phyloP scores from a whole-genome alignment of 2,329 filamentous ascomycete genomes.

The Podosphaera fusca region DNA sequence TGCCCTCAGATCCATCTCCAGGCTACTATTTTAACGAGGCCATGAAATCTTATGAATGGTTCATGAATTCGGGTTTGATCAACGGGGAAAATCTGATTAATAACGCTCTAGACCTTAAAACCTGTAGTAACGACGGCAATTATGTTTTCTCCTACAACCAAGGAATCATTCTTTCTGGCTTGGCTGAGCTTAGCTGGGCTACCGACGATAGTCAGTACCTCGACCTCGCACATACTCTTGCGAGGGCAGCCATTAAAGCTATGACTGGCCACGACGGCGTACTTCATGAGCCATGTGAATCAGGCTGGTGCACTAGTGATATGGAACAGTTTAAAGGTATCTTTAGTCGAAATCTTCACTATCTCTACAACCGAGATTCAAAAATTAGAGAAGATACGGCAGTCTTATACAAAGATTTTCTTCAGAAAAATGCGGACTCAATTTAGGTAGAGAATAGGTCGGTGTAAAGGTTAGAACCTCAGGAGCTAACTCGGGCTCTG shows the following conservation, averaged over 20 bases:
- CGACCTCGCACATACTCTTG: constrained; percentile 28
- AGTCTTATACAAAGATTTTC: constrained; percentile 26
- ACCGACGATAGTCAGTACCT: constrained; percentile 15
- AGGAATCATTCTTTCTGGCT: constrained; percentile 33
- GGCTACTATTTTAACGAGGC: constrained; percentile 25
- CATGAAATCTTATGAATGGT: constrained; percentile 24
- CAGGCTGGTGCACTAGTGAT: constrained; percentile 21
- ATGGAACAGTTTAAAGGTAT: constrained; percentile 19
- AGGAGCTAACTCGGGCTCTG: too few relatives aligned
- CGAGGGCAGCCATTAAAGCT: constrained; percentile 25
- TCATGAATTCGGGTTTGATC: constrained; percentile 23
- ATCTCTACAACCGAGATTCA: constrained; percentile 23
- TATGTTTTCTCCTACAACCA: constrained; percentile 33
- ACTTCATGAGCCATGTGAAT: constrained; percentile 31
- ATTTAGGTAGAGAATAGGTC: constrained; percentile 41
- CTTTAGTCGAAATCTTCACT: constrained; percentile 29
- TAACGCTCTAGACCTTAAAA: constrained; percentile 23
- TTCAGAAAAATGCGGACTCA: constrained; percentile 36
- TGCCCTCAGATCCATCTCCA: constrained; percentile 23
- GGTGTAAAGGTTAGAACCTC: too few relatives aligned
- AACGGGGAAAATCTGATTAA: constrained; percentile 26
- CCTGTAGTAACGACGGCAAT: constrained; percentile 25
- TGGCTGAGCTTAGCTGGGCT: constrained; percentile 25
- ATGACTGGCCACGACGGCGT: constrained; percentile 24
- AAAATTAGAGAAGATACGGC: constrained; percentile 21